Evolutionary conservation across 371 early-diverging fungal species (phyloP), one percentile per base, ranked within the genome.

Genomic region (Mucor indicus): DNA sequence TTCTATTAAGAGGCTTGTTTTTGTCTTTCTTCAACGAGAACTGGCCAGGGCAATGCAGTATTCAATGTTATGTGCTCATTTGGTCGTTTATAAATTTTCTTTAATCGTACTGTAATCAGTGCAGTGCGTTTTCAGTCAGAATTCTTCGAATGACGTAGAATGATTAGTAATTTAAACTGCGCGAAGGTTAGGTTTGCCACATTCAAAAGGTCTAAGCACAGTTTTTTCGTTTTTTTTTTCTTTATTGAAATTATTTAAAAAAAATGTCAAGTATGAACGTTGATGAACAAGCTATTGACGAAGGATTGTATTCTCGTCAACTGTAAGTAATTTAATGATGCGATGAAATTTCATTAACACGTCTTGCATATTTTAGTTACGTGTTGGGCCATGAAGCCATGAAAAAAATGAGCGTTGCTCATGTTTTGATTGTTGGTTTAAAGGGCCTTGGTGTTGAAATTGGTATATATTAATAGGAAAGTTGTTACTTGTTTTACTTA

Each of bases 371-470:
- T 32, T 12, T 32, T 43, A 98, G 98, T 44, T 98, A 97, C 64
- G 99, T 99, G 15, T 86, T 99, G 49, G 99, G 99, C 22, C 95
- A 94, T 67, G 99, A 98, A 50, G 99, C 99, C 51, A 99, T 99
- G 99, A 83, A 91, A 60, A 95, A 93, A 74, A 99, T 99, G 99
- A 86, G 93, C 66, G 69, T 74, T 39, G 93, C 96, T 47, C 93
- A 96, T 69, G 96, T 99, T 17, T 82, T 99, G 30, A 87, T 99
- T 44, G 79, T 99, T 31, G 99, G 99, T 11, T 67, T 98, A 38
- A 90, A 91, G 61, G 99, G 98, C 35, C 86, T 99, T 52, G 99
- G 99, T 50, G 90, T 95, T 39, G 99, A 99, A 77, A 93, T 99
- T 53, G 96, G 92, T 91, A 78, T 45, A 65, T 24, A 35, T 13